phyloP scores from a whole-genome alignment of 1,284 basidiomycete species.

The Marasmius fiardii region DNA sequence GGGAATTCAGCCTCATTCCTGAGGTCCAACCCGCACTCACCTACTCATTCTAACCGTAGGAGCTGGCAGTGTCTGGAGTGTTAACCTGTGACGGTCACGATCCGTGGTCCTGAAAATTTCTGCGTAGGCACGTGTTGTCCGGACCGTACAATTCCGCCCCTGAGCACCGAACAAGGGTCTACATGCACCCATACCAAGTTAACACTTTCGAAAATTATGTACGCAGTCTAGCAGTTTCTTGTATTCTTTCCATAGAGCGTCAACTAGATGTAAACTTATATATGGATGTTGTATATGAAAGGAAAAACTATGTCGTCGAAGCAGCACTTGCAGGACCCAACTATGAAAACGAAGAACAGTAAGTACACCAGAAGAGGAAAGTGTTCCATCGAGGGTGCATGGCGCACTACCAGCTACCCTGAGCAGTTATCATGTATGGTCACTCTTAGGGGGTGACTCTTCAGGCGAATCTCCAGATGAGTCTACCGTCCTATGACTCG shows the following conservation, averaged over 20 bases:
- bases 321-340: constrained; percentile 1
- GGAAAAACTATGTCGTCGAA: not conserved
- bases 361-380: constrained; percentile 1
- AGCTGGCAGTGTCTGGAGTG: no score
- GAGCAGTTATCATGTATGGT: constrained; percentile 5
- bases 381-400: not conserved
- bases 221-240: not conserved
- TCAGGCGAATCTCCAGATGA: constrained; percentile 13
- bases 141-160: no score
- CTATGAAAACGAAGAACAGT: constrained; percentile 4
- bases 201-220: not conserved
- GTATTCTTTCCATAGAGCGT: not conserved
- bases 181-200: no score
- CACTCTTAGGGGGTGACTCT: constrained; percentile 12
- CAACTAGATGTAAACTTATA: constrained; percentile 4
- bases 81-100: no score
- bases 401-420: not conserved
- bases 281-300: constrained; percentile 3
- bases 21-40: no score
- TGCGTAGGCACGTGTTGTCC: no score
- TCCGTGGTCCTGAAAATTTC: no score
- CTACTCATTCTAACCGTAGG: no score
- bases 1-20: no score
- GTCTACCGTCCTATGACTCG: constrained; percentile 16
- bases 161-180: no score